Conservation (phyloP, 805 yeast genomes). For the Ogataea degrootiae region DNA sequence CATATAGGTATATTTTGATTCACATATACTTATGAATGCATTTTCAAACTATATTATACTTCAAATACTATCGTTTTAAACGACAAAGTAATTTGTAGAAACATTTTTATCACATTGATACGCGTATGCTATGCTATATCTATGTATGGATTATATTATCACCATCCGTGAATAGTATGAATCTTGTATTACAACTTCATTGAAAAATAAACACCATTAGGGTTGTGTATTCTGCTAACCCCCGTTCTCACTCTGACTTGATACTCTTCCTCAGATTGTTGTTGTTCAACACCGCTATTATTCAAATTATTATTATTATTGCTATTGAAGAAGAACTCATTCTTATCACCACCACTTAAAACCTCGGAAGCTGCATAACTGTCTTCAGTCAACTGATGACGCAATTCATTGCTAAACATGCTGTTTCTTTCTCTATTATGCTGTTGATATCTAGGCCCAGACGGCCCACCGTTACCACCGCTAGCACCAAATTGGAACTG, state of each 20-base stretch:
- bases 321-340: background rate
- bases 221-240: conserved; percentile 36
- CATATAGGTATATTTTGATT: background rate
- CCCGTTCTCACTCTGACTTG: conserved; percentile 41
- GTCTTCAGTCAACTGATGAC: conserved; percentile 22
- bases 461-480: too few relatives aligned
- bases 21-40: too few relatives aligned
- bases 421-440: conserved; percentile 5
- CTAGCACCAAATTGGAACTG: too few relatives aligned
- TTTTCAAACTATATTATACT: too few relatives aligned
- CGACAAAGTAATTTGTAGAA: too few relatives aligned
- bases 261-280: conserved; percentile 27
- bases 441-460: background rate
- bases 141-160: too few relatives aligned
- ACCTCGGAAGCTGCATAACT: background rate
- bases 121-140: too few relatives aligned
- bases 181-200: conserved; percentile 15
- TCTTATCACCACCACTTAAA: background rate
- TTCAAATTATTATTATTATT: conserved; percentile 14
- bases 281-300: conserved; percentile 4
- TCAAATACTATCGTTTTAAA: too few relatives aligned
- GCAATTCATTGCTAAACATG: conserved; percentile 19
- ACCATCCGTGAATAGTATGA: too few relatives aligned
- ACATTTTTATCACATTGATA: too few relatives aligned
- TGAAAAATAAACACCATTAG: conserved; percentile 30